Evolutionary conservation across 306 rosid species (phyloP).

Genomic region (Delonix regia): DNA sequence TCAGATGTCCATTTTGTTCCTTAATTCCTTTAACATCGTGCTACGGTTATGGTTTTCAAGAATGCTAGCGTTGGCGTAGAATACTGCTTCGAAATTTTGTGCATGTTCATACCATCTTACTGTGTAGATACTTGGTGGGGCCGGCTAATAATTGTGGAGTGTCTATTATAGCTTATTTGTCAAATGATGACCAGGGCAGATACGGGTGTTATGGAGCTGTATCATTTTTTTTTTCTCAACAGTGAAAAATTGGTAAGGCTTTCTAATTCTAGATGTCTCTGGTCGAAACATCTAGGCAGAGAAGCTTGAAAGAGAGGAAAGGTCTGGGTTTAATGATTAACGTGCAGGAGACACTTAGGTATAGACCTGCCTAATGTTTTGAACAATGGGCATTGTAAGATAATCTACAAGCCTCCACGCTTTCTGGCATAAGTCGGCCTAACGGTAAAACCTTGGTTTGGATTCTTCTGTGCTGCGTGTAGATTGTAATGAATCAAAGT

Average conservation of each 20-base stretch:
- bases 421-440: background rate
- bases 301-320: background rate
- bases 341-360: constrained; percentile 30
- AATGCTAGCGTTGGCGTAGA: background rate
- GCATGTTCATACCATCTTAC: background rate
- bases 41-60: constrained; percentile 4
- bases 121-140: background rate
- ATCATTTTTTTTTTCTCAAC: background rate
- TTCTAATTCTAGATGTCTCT: constrained; percentile 17
- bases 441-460: constrained; percentile 22
- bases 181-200: constrained; percentile 28
- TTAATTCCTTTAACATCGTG: constrained; percentile 25
- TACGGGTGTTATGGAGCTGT: background rate
- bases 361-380: constrained; percentile 50
- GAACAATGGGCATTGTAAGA: background rate
- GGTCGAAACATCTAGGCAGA: background rate
- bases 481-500: background rate
- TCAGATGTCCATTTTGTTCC: background rate
- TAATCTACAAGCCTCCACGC: constrained; percentile 37
- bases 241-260: background rate
- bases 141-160: background rate
- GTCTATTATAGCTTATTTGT: constrained; percentile 14
- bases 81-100: background rate
- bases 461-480: background rate
- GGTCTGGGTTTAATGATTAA: constrained; percentile 43